Conservation (phyloP, 2,329 filamentous ascomycete species). For the Talaromyces sp. region DNA sequence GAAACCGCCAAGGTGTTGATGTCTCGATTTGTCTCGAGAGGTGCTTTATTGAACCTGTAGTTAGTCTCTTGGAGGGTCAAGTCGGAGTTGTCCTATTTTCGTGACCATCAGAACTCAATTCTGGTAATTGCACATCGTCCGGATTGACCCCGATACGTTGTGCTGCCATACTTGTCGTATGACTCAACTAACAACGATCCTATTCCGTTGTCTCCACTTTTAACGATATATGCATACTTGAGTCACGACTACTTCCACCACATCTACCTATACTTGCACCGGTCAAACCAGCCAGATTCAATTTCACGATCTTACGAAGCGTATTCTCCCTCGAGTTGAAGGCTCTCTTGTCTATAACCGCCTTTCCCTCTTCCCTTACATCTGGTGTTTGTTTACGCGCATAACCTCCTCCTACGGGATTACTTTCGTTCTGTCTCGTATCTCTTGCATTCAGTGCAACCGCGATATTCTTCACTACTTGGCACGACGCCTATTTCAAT, state of each 20-base stretch:
- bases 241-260: conserved; percentile 28
- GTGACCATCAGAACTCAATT: neutral
- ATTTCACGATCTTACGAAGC: conserved; percentile 42
- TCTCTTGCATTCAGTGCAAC: conserved; percentile 9
- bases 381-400: conserved; percentile 4
- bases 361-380: conserved; percentile 14
- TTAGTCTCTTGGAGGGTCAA: conserved; percentile 18
- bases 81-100: neutral
- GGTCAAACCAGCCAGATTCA: conserved; percentile 22
- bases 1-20: conserved; percentile 17
- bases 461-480: conserved; percentile 23
- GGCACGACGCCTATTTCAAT: conserved; percentile 19
- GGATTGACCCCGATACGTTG: conserved; percentile 5
- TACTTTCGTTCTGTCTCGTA: conserved; percentile 8
- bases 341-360: conserved; percentile 16
- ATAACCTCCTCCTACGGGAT: conserved; percentile 4
- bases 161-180: conserved; percentile 11
- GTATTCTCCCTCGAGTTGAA: conserved; percentile 21
- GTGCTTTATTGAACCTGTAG: conserved; percentile 21
- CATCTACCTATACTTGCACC: conserved; percentile 31
- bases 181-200: conserved; percentile 14
- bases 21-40: conserved; percentile 19
- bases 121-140: conserved; percentile 2
- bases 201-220: conserved; percentile 19
- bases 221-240: conserved; percentile 21